Conservation (phyloP, 1,284 basidiomycete species). For the Rhodotorula sp. region DNA sequence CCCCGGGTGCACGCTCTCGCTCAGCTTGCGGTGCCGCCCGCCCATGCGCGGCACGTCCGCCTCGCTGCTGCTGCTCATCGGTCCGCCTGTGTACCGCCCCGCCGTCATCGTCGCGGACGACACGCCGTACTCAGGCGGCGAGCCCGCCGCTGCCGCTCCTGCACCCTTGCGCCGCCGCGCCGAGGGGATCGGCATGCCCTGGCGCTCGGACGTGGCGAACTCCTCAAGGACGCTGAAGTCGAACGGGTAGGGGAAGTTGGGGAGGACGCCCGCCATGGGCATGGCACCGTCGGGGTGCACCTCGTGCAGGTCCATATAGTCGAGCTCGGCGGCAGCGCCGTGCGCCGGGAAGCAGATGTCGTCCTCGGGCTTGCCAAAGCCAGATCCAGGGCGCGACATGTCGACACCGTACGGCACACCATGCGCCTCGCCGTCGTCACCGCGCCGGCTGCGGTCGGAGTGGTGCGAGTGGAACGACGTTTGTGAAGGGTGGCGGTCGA, state of each 20-base stretch:
- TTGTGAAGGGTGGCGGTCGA: slow-evolving; percentile 34
- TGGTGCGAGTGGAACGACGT: slow-evolving; percentile 22
- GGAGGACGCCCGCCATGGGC: slow-evolving; percentile 45
- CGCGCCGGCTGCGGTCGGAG: slow-evolving; percentile 10
- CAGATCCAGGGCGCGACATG: slow-evolving; percentile 30
- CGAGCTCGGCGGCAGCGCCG: slow-evolving; percentile 37
- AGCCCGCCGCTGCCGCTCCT: slow-evolving; percentile 6
- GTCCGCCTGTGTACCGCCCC: slow-evolving; percentile 13
- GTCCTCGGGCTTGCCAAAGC: slow-evolving; percentile 39
- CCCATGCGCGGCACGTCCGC: slow-evolving; percentile 35
- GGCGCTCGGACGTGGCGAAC: slow-evolving; percentile 73
- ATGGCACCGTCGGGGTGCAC: slow-evolving; percentile 15
- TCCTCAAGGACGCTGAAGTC: slow-evolving; percentile 79
- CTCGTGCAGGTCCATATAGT: slow-evolving; percentile 26
- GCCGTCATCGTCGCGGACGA: slow-evolving; percentile 24
- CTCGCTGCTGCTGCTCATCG: slow-evolving; percentile 49
- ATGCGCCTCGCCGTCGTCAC: slow-evolving; percentile 1
- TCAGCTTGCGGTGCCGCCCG: slow-evolving; percentile 75
- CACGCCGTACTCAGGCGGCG: slow-evolving; percentile 36
- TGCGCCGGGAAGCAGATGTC: slow-evolving; percentile 43
- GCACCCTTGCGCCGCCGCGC: slow-evolving; percentile 42
- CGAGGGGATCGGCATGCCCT: slow-evolving; percentile 54
- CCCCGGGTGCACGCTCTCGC: slow-evolving; percentile 66
- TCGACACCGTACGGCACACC: slow-evolving; percentile 18
- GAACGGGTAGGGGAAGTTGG: slow-evolving; percentile 56